Conservation (phyloP, 2,329 filamentous ascomycete species). For the Diaporthe velutina region DNA sequence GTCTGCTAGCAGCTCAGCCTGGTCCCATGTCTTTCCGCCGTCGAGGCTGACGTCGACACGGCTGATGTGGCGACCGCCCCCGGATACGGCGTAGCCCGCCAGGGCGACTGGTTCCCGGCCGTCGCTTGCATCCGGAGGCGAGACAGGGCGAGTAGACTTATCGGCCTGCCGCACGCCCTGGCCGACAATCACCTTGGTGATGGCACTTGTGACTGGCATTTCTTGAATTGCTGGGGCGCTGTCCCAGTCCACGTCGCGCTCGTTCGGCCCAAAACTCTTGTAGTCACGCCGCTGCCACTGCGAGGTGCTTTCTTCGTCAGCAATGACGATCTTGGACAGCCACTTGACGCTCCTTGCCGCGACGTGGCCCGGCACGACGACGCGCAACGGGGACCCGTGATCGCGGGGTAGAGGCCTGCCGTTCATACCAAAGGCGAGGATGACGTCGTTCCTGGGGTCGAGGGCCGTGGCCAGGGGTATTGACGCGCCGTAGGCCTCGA, state of each 20-base stretch:
- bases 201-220: conserved; percentile 77
- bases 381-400: conserved; percentile 75
- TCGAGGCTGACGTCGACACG: conserved; percentile 78
- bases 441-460: conserved; percentile 72
- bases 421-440: conserved; percentile 78
- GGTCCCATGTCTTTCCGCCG: conserved; percentile 73
- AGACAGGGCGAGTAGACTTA: conserved; percentile 21
- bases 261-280: conserved; percentile 76
- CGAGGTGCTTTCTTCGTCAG: conserved; percentile 74
- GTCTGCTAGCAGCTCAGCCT: conserved; percentile 70
- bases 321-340: conserved; percentile 73
- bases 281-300: conserved; percentile 78
- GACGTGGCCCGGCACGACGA: conserved; percentile 74
- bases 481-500: conserved; percentile 72
- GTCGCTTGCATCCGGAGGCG: neutral
- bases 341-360: conserved; percentile 78
- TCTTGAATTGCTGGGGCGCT: conserved; percentile 75
- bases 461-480: conserved; percentile 71
- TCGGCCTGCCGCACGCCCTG: conserved; percentile 47
- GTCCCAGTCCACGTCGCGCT: conserved; percentile 71
- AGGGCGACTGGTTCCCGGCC: conserved; percentile 53
- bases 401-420: conserved; percentile 71
- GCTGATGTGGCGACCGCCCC: conserved; percentile 74
- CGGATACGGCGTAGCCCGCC: conserved; percentile 76
- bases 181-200: conserved; percentile 64